Conservation (phyloP, 352 stramenopile genomes). For the Blastocystis sp. region DNA sequence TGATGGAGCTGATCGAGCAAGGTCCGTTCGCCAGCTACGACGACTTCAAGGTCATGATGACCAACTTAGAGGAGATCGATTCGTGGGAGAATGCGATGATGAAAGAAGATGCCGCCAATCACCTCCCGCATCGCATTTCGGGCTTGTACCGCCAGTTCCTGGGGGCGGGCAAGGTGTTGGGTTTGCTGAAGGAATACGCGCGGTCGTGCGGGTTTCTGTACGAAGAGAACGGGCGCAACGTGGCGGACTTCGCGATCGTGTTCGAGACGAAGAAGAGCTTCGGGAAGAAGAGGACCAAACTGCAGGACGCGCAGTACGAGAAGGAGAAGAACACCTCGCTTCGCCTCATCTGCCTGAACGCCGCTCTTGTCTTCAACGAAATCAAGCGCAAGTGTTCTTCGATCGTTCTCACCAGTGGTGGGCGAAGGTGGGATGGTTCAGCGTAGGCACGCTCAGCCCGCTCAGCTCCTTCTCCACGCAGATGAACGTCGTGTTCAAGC, state of each 20-base stretch:
- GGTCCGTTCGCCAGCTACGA: background rate
- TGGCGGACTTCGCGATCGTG: slow-evolving; percentile 13
- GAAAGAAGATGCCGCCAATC: too few relatives aligned
- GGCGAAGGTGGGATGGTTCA: background rate
- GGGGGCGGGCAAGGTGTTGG: background rate
- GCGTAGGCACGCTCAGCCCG: slow-evolving; percentile 86
- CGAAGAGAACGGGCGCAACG: background rate
- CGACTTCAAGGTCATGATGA: background rate
- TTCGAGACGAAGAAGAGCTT: slow-evolving; percentile 16
- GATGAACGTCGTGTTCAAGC: slow-evolving; percentile 89
- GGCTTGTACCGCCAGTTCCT: background rate
- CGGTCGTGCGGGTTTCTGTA: background rate
- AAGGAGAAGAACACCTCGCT: background rate
- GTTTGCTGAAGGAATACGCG: background rate
- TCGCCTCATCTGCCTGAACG: slow-evolving; percentile 28
- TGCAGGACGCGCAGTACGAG: background rate
- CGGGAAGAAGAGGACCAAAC: background rate
- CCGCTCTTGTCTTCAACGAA: slow-evolving; percentile 20
- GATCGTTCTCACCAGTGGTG: slow-evolving; percentile 75
- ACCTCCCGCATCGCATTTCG: background rate
- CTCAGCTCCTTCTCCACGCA: slow-evolving; percentile 91
- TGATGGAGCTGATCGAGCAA: slow-evolving; percentile 28
- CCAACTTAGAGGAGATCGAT: background rate
- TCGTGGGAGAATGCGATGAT: slow-evolving; percentile 1
- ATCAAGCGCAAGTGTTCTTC: slow-evolving; percentile 34